Evolutionary conservation across 768 basidiomycete genomes (phyloP), one percentile per base, ranked within the genome.

Genomic region (Udeniomyces megalosporus): DNA sequence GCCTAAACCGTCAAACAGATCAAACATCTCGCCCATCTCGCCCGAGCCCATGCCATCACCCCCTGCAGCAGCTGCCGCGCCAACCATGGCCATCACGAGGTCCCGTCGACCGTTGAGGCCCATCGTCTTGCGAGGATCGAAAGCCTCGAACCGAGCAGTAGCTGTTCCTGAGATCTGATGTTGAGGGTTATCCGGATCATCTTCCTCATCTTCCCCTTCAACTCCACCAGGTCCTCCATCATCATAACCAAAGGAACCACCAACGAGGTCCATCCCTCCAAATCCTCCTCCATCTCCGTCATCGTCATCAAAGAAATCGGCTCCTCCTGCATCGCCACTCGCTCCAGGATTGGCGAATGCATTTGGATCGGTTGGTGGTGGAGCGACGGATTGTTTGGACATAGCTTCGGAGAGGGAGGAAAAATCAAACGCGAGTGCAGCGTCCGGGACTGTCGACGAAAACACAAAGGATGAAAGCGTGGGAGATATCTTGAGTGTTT

Each of bases 381-480:
- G 44, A 12, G 67, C 67, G 12, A 67, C 68, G 17, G 68, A 66
- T 31, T 69, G 28, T 15, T 69, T 50, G 20, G 38, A 42, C 38
- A 42, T 42, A 17, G 38, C 38, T 42, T 42, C 38, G 38, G 38
- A 42, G 38, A 75, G 67, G 14, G 70, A 17, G 78, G 79, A 15
- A 77, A 77, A 53, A 67, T 88, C 84, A 44, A 83, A 77, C 29
- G 78, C 38, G 14, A 60, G 62, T 44, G 45, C 54, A 34, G 50
- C 35, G 29, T 51, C 42, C 22, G 50, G 28, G 45, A 17, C 47
- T 68, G 84, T 80, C 55, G 83, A 83, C 24, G 83, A 79, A 74
- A 96, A 96, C 4, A 84, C 81, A 75, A 97, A 97, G 29, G 78
- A 81, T 11, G 80, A 77, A 7, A 97, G 78, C 2, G 88, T 87